Evolutionary conservation across 805 yeast species (phyloP).

Genomic region (Wickerhamiella parazyma): DNA sequence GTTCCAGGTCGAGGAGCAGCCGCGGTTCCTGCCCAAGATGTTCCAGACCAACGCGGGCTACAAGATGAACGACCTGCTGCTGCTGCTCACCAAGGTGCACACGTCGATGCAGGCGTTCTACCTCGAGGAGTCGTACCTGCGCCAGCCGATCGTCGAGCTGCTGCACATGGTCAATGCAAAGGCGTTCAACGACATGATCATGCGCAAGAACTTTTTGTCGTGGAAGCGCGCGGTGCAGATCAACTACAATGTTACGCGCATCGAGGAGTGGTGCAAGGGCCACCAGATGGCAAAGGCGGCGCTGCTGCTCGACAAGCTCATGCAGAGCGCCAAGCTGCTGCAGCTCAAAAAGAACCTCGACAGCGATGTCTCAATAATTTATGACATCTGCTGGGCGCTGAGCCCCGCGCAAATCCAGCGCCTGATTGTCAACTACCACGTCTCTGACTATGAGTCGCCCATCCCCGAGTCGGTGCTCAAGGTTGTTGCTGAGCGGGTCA

Average conservation of each 20-base stretch:
- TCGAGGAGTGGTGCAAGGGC: constrained; percentile 97
- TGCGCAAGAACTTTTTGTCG: constrained; percentile 86
- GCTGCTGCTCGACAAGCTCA: constrained; percentile 65
- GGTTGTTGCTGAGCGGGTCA: constrained; percentile 45
- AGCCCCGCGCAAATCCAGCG: constrained; percentile 94
- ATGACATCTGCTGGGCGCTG: constrained; percentile 87
- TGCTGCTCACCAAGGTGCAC: constrained; percentile 77
- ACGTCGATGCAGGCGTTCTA: constrained; percentile 89
- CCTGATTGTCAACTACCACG: constrained; percentile 72
- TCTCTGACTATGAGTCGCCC: constrained; percentile 91
- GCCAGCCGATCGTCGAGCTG: constrained; percentile 71
- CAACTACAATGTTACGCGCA: constrained; percentile 88
- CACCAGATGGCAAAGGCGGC: constrained; percentile 85
- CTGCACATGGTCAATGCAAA: constrained; percentile 78
- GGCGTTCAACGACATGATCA: constrained; percentile 87
- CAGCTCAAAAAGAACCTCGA: constrained; percentile 82
- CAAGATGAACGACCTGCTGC: constrained; percentile 88
- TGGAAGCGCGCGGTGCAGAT: constrained; percentile 98
- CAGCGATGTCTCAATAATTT: constrained; percentile 81
- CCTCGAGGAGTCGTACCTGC: constrained; percentile 71
- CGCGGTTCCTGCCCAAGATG: constrained; percentile 71
- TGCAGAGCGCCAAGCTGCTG: constrained; percentile 84
- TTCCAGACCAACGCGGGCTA: constrained; percentile 53
- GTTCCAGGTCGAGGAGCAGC: constrained; percentile 71
- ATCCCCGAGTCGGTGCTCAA: constrained; percentile 68